Evolutionary conservation across 352 stramenopile genomes (phyloP).

Genomic region (Globisporangium splendens): DNA sequence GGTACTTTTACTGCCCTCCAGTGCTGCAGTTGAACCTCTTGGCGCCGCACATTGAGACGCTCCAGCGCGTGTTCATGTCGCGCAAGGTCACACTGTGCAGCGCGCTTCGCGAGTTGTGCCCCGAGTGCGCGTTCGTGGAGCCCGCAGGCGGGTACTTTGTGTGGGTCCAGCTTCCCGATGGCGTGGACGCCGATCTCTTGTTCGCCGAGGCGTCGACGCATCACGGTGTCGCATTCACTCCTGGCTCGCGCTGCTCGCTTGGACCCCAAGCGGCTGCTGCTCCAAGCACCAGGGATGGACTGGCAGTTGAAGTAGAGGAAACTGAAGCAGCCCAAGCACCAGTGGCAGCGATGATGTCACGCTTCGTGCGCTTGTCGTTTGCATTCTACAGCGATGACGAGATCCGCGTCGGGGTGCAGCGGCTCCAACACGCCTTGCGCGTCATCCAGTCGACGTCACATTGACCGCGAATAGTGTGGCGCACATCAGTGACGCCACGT

Average conservation of each 20-base stretch:
- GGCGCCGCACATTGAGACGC: slow-evolving; percentile 40
- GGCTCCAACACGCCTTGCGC: slow-evolving; percentile 38
- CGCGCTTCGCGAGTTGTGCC: slow-evolving; percentile 36
- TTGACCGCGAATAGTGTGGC: slow-evolving; percentile 1
- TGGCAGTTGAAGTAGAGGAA: too few species aligned
- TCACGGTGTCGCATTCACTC: slow-evolving; percentile 77
- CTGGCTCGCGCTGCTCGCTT: slow-evolving; percentile 55
- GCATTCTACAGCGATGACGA: slow-evolving; percentile 80
- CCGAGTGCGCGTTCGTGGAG: slow-evolving; percentile 46
- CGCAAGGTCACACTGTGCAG: slow-evolving; percentile 52
- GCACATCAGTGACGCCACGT: too few species aligned
- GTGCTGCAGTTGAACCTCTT: slow-evolving; percentile 59
- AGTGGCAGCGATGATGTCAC: slow-evolving; percentile 24
- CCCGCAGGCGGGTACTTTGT: slow-evolving; percentile 84
- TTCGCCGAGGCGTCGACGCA: slow-evolving; percentile 36
- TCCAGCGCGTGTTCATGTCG: slow-evolving; percentile 35
- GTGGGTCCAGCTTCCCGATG: slow-evolving; percentile 58
- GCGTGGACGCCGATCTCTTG: slow-evolving; percentile 44
- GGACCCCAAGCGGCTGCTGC: neutral
- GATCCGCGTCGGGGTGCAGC: slow-evolving; percentile 54
- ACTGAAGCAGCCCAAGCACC: neutral
- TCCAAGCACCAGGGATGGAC: too few species aligned
- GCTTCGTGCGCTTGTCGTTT: slow-evolving; percentile 66
- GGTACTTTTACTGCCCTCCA: slow-evolving; percentile 7
- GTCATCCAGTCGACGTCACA: slow-evolving; percentile 12